phyloP scores from a whole-genome alignment of 805 yeast species.

The Lipomyces spencermartinsiae region DNA sequence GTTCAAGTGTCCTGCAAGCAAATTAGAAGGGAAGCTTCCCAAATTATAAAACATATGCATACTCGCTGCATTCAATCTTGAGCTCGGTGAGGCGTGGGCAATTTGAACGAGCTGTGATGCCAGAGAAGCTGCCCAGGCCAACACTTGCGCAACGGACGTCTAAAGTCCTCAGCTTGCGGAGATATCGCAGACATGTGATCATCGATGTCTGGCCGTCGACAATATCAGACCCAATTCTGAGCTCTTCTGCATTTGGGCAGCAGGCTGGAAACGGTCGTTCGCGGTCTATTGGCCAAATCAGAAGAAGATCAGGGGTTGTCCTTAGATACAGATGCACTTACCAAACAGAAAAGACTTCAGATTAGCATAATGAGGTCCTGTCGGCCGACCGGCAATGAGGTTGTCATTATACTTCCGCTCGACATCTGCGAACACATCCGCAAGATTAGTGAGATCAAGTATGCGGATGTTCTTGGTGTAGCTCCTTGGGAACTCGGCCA shows the following conservation, averaged over 20 bases:
- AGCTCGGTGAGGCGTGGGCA: constrained; percentile 12
- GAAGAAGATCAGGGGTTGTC: neutral
- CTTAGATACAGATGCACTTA: neutral
- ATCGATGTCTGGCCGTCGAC: constrained; percentile 17
- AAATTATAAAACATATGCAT: neutral
- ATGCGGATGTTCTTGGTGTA: constrained; percentile 25
- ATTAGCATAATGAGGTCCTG: constrained; percentile 10
- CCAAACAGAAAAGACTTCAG: constrained; percentile 13
- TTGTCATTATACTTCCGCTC: constrained; percentile 6
- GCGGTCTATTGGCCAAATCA: constrained; percentile 2
- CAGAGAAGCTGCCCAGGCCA: constrained; percentile 24
- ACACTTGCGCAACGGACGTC: constrained; percentile 12
- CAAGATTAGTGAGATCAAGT: constrained; percentile 13
- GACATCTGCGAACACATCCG: constrained; percentile 10
- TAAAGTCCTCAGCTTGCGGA: constrained; percentile 10
- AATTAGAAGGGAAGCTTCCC: neutral
- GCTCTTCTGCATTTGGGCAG: constrained; percentile 18
- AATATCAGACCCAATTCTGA: constrained; percentile 13
- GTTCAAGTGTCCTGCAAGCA: neutral
- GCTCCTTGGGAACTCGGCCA: constrained; percentile 2
- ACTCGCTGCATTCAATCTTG: constrained; percentile 16
- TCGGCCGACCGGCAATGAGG: constrained; percentile 2
- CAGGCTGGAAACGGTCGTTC: constrained; percentile 18
- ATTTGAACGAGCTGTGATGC: constrained; percentile 10
- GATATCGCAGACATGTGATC: constrained; percentile 16